phyloP scores from a whole-genome alignment of 768 basidiomycete species.

The Tubosaeta sp. region DNA sequence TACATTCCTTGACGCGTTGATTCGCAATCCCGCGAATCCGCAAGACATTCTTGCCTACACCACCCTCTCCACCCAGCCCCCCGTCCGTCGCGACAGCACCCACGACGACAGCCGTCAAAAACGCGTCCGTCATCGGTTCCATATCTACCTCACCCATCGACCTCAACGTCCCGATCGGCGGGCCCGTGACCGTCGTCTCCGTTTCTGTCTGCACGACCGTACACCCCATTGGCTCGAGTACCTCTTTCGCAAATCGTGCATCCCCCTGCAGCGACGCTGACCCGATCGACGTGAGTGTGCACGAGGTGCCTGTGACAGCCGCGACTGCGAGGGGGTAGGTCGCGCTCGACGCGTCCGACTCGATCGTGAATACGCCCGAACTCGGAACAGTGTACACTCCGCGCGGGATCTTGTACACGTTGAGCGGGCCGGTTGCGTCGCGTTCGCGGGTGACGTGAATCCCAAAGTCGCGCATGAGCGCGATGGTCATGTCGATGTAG shows the following conservation, averaged over 20 bases:
- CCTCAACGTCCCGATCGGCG: conserved; percentile 80
- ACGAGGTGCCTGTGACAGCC: conserved; percentile 94
- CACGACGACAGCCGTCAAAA: conserved; percentile 90
- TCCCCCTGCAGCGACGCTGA: conserved; percentile 93
- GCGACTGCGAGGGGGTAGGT: conserved; percentile 97
- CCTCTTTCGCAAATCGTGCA: conserved; percentile 89
- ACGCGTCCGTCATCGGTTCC: conserved; percentile 99
- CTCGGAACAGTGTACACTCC: conserved; percentile 73
- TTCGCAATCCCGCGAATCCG: conserved; percentile 95
- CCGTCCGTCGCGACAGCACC: conserved; percentile 77
- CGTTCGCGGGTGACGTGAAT: conserved; percentile 64
- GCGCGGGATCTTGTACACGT: conserved; percentile 86
- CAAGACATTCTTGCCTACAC: conserved; percentile 44
- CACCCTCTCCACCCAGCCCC: conserved; percentile 36
- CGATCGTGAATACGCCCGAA: conserved; percentile 70
- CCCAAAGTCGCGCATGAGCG: conserved; percentile 96
- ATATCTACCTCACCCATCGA: conserved; percentile 69
- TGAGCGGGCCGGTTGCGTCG: conserved; percentile 60
- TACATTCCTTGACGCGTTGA: conserved; percentile 97
- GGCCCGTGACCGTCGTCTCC: conserved; percentile 90
- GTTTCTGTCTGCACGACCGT: conserved; percentile 80
- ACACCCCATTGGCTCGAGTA: conserved; percentile 95
- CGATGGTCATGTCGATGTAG: conserved; percentile 99
- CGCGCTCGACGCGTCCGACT: conserved; percentile 92
- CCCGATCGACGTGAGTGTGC: conserved; percentile 92